A percentile compares a stretch with the other conserved stretches of the same genome.
Conservation (phyloP, 2,329 filamentous ascomycete genomes). For the Penicillium olsonii region DNA sequence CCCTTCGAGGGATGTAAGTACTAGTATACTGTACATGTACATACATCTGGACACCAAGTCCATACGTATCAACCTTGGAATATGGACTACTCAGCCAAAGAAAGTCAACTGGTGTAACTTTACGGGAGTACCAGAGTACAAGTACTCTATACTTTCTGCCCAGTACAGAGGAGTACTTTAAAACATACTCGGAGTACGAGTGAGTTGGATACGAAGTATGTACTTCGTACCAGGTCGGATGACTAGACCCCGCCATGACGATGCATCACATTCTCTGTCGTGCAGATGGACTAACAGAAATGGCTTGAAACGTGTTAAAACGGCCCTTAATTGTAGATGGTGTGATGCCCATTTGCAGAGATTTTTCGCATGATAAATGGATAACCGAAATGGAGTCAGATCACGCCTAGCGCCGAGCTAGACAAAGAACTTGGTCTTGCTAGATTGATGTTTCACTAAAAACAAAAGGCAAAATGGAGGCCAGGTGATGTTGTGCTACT, state of each 20-base stretch:
- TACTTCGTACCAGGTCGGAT: conserved; percentile 5
- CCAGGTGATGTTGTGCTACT: too few species aligned
- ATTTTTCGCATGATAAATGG: conserved; percentile 3
- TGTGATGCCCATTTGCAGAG: conserved; percentile 12
- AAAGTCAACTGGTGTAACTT: conserved; percentile 2
- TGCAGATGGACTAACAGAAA: conserved; percentile 1
- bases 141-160: too few species aligned
- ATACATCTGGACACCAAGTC: too few species aligned
- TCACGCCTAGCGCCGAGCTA: conserved; percentile 6
- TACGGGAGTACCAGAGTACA: too few species aligned
- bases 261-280: background rate
- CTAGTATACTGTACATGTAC: background rate
- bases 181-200: conserved; percentile 1
- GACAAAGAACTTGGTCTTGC: conserved; percentile 5
- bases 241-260: conserved; percentile 7
- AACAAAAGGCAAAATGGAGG: background rate
- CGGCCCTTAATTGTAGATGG: conserved; percentile 12
- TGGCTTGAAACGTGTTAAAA: background rate
- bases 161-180: too few species aligned
- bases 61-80: too few species aligned
- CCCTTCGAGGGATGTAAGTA: conserved; percentile 1
- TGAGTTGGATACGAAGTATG: background rate
- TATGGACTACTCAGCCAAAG: background rate
- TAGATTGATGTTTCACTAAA: background rate
- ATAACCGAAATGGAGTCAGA: conserved; percentile 1